Evolutionary conservation across 2,329 filamentous ascomycete species (phyloP).

Genomic region (Coleophoma crateriformis): DNA sequence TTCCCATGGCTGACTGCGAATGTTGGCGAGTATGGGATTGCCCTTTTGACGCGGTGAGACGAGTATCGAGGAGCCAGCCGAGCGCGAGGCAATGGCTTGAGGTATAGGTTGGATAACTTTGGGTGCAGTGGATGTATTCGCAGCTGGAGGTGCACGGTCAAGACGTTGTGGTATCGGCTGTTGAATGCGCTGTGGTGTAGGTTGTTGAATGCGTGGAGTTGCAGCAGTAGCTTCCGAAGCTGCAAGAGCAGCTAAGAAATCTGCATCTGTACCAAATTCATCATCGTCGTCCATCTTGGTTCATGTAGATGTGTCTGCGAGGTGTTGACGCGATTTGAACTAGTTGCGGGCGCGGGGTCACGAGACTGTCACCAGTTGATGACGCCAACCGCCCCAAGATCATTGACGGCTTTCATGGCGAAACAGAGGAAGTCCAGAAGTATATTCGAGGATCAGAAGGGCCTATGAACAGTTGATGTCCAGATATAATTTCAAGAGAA

Average conservation of each 20-base stretch:
- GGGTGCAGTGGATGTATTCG: conserved; percentile 26
- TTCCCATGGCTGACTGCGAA: conserved; percentile 86
- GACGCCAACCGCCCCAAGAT: no score
- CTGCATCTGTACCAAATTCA: conserved; percentile 49
- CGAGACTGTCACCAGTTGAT: no score
- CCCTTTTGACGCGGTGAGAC: conserved; percentile 92
- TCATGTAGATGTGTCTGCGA: background rate
- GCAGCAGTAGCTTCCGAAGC: conserved; percentile 30
- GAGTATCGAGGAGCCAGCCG: conserved; percentile 70
- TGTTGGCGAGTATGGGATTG: conserved; percentile 81
- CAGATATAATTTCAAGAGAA: no score
- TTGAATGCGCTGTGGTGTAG: conserved; percentile 30
- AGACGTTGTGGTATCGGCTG: conserved; percentile 51
- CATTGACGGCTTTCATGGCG: no score
- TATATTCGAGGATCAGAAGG: no score
- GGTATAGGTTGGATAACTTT: conserved; percentile 83
- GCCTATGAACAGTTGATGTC: no score
- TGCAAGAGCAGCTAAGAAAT: conserved; percentile 50
- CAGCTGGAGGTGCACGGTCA: conserved; percentile 38
- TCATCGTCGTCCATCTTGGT: conserved; percentile 42
- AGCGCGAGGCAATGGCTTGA: conserved; percentile 67
- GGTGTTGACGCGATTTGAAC: background rate
- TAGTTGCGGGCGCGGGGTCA: background rate
- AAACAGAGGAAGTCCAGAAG: no score
- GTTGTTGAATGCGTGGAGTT: conserved; percentile 25